Evolutionary conservation across 345 rosid genomes (phyloP).

Genomic region (Eutrema japonicum): DNA sequence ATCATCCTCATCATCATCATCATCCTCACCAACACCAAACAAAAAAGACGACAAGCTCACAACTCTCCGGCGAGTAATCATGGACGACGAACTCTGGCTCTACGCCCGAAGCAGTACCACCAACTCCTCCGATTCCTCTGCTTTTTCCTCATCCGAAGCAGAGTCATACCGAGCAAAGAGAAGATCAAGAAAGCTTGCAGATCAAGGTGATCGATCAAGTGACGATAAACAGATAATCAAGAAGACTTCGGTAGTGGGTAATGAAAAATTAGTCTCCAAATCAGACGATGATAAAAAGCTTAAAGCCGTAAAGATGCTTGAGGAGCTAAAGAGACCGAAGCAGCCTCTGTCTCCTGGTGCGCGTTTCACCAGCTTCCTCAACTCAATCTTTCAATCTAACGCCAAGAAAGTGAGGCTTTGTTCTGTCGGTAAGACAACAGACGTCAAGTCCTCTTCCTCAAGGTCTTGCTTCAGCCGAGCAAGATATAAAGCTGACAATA

Average conservation of each 20-base stretch:
- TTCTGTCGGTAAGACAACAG: constrained; percentile 61
- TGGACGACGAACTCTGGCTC: constrained; percentile 60
- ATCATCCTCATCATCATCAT: background rate
- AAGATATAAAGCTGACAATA: constrained; percentile 38
- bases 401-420: constrained; percentile 79
- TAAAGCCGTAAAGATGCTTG: constrained; percentile 56
- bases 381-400: constrained; percentile 72
- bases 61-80: constrained; percentile 48
- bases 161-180: constrained; percentile 45
- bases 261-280: background rate
- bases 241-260: background rate
- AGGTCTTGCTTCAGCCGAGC: constrained; percentile 68
- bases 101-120: constrained; percentile 50
- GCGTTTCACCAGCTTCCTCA: constrained; percentile 66
- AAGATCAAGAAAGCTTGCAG: constrained; percentile 41
- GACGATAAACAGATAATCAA: constrained; percentile 22
- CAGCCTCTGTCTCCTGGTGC: constrained; percentile 84
- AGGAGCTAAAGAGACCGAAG: constrained; percentile 71
- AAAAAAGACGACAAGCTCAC: constrained; percentile 25
- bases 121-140: constrained; percentile 58
- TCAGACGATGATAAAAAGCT: constrained; percentile 38
- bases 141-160: constrained; percentile 61
- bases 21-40: constrained; percentile 2
- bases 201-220: constrained; percentile 1
- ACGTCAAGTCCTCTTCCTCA: constrained; percentile 64